Evolutionary conservation across 352 stramenopile species (phyloP).

Genomic region (Globisporangium parvum): DNA sequence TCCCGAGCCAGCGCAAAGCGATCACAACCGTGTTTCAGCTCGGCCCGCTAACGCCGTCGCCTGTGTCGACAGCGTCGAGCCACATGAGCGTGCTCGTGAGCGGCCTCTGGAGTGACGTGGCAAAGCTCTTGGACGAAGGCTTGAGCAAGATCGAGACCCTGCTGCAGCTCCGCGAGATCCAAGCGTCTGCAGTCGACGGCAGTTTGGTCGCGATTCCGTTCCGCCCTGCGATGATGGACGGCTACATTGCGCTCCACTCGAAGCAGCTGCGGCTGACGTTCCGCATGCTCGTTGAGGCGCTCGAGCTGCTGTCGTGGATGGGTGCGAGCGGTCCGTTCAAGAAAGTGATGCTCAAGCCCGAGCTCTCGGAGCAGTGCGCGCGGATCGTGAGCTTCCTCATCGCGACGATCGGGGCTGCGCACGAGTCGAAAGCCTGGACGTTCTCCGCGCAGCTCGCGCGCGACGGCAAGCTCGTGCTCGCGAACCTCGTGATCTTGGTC

Average conservation of each 20-base stretch:
- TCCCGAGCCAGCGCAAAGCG: conserved; percentile 30
- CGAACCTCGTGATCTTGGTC: conserved; percentile 57
- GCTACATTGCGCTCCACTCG: conserved; percentile 60
- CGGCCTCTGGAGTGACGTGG: conserved; percentile 65
- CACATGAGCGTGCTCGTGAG: conserved; percentile 53
- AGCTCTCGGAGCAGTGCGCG: conserved; percentile 57
- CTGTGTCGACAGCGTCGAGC: conserved; percentile 13
- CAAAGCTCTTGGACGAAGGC: conserved; percentile 63
- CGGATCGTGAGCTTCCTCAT: conserved; percentile 62
- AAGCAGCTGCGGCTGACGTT: conserved; percentile 66
- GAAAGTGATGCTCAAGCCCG: conserved; percentile 39
- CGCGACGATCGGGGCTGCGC: conserved; percentile 30
- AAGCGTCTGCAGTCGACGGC: conserved; percentile 32
- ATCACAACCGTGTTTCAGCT: conserved; percentile 21
- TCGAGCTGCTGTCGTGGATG: conserved; percentile 65
- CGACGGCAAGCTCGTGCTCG: conserved; percentile 49
- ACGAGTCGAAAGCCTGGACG: conserved; percentile 34
- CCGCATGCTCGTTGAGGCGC: conserved; percentile 49
- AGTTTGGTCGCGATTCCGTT: conserved; percentile 37
- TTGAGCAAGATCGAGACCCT: conserved; percentile 56
- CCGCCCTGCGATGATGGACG: conserved; percentile 47
- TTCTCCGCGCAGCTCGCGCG: conserved; percentile 49
- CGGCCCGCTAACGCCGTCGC: conserved; percentile 5
- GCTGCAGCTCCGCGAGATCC: conserved; percentile 55
- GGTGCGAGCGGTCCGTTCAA: conserved; percentile 35